Base-by-base conservation (phyloP, 2,329 filamentous ascomycete species). In the Exophiala alcalophila region DNA sequence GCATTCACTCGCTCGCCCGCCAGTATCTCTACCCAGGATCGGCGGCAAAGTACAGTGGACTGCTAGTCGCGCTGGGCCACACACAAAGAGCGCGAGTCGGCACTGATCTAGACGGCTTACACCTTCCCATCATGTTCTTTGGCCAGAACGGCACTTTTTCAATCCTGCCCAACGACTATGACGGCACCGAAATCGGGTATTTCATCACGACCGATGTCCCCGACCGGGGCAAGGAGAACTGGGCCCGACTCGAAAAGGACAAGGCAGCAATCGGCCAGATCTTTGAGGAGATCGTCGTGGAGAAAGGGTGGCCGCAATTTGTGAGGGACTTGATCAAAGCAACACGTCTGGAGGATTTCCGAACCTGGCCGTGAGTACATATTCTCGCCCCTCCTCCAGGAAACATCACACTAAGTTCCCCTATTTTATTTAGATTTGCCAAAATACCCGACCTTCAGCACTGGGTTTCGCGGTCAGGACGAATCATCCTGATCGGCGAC, bases 1-100 rank as follows among this genome's bases (percentile, higher is more conserved):
- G 53, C 8, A 55, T 55, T 31, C 48, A 55, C 37, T 44, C 43
- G 8, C 4, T 16, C 20, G 27, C 23, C 16, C 35, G 43, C 10
- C 40, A 40, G 12, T 30, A 31, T n/a, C 26, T 40, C 5, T 40
- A 30, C 16, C 37, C 37, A 8, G 26, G 26, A 10, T 19, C n/a
- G 4, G 6, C 4, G 5, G 5, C 37, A 9, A 6, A 30, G 26
- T 40, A 40, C 18, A 21, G 15, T 26, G 37, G 37, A 4, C 14
- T 40, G 12, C 28, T 40, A 3, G 37, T 32, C n/a, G 28, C 19
- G 9, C 10, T 40, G 24, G 28, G 26, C 12, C 37, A 30, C 9
- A 40, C 37, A 10, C 5, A 20, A 14, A 31, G 20, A 20, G 4
- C 8, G 7, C 16, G 19, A 7, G 5, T 37, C 6, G 20, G 20